A percentile compares a stretch with the other conserved stretches of the same genome.
phyloP scores from a whole-genome alignment of 2,329 filamentous ascomycete species.

The Verticillium longisporum region DNA sequence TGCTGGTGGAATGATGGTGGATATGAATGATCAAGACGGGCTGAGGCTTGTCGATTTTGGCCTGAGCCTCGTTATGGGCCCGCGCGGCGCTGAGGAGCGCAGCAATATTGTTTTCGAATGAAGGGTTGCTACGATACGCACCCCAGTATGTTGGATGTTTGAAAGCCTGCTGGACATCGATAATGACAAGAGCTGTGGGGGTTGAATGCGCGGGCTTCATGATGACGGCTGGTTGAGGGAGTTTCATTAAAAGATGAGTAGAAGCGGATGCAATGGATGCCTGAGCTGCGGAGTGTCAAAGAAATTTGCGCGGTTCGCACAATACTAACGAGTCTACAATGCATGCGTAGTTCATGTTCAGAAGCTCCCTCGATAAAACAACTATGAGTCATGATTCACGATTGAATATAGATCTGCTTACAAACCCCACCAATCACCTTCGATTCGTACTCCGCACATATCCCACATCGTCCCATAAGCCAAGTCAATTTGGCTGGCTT shows the following conservation, averaged over 20 bases:
- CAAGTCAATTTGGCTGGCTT: too few relatives aligned
- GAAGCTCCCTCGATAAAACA: too few relatives aligned
- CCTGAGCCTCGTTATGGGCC: conserved; percentile 1
- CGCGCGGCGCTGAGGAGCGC: conserved; percentile 24
- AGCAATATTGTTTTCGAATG: conserved; percentile 32
- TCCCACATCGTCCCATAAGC: too few relatives aligned
- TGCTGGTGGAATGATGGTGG: conserved; percentile 30
- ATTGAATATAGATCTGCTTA: too few relatives aligned
- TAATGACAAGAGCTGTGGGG: conserved; percentile 35
- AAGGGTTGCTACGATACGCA: conserved; percentile 31
- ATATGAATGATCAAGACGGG: conserved; percentile 33
- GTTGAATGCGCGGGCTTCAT: conserved; percentile 12
- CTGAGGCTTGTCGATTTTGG: neutral
- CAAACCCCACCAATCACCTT: too few relatives aligned
- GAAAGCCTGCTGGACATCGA: conserved; percentile 39
- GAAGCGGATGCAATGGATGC: too few relatives aligned
- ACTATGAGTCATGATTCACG: too few relatives aligned
- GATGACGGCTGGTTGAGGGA: neutral
- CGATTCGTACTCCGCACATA: too few relatives aligned
- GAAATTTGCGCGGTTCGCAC: too few relatives aligned
- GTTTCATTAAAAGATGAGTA: neutral
- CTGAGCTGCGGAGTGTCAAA: too few relatives aligned
- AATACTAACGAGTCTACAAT: too few relatives aligned
- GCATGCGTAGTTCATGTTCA: too few relatives aligned
- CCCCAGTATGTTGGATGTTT: conserved; percentile 30